These are phyloP conservation scores for Aspergillus versicolor DNA, from an alignment of 2,329 filamentous ascomycete genomes.

Conservation along the genomic window DNA sequence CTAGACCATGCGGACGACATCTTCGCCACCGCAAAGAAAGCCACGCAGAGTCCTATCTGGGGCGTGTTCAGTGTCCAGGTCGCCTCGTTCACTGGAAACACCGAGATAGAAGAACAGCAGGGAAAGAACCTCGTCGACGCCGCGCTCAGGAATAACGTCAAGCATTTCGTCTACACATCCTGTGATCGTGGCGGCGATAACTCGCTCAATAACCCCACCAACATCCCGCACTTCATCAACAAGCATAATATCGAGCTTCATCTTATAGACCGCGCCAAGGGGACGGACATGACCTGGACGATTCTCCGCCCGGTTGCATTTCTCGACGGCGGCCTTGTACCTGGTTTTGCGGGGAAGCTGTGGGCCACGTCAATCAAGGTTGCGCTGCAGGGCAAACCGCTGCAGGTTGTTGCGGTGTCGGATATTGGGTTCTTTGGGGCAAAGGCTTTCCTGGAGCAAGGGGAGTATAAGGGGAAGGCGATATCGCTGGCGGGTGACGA, in stretches of 20 bases:
- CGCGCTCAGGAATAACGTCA: conserved; percentile 55
- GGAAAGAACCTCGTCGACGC: conserved; percentile 60
- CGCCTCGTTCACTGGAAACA: neutral
- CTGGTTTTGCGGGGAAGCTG: conserved; percentile 49
- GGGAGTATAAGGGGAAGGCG: conserved; percentile 38
- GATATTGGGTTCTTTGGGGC: conserved; percentile 57
- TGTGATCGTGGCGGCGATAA: conserved; percentile 63
- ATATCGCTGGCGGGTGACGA: conserved; percentile 54
- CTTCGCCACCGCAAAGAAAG: conserved; percentile 47
- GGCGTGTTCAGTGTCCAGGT: conserved; percentile 63
- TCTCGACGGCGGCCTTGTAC: conserved; percentile 55
- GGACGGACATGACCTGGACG: conserved; percentile 57
- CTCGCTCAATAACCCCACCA: conserved; percentile 53
- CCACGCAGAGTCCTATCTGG: conserved; percentile 47
- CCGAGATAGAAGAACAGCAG: conserved; percentile 50
- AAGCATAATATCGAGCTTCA: conserved; percentile 65
- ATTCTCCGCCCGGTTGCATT: conserved; percentile 63
- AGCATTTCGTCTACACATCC: conserved; percentile 63
- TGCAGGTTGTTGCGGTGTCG: conserved; percentile 45
- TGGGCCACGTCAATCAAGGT: conserved; percentile 47
- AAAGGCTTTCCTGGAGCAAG: conserved; percentile 47
- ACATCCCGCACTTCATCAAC: conserved; percentile 61
- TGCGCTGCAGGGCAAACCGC: conserved; percentile 41
- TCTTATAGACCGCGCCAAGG: conserved; percentile 46
- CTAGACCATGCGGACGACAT: conserved; percentile 52